Percentiles rank a stretch among this genome's conserved stretches.
These are phyloP conservation scores for Phytopythium ostracodes DNA, from an alignment of 352 stramenopile genomes.

Conservation along the genomic window DNA sequence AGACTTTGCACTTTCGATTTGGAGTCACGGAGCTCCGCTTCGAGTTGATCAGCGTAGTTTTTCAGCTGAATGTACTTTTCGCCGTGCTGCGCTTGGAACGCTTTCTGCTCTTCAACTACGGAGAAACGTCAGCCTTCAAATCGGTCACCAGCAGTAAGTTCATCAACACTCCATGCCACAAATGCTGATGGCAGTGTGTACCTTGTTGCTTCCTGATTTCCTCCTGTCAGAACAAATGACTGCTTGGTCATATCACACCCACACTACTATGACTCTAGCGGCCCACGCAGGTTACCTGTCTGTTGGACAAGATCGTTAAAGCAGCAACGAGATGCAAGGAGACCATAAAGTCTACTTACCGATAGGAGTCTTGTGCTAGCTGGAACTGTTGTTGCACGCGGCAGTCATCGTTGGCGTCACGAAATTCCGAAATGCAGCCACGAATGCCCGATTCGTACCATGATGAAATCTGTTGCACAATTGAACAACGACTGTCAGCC, in stretches of 20 bases:
- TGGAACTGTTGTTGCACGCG: conserved; percentile 54
- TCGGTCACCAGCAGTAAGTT: background rate
- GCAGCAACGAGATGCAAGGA: background rate
- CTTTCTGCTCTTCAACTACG: conserved; percentile 75
- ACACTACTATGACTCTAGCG: background rate
- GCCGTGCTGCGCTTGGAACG: conserved; percentile 73
- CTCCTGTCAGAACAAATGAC: conserved; percentile 30
- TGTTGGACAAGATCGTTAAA: conserved; percentile 17
- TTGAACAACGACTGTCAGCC: conserved; percentile 3
- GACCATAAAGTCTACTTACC: conserved; percentile 22
- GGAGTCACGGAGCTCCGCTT: conserved; percentile 76
- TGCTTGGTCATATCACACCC: background rate
- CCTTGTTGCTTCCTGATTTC: conserved; percentile 73
- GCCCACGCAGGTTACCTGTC: conserved; percentile 33
- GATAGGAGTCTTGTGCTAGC: conserved; percentile 76
- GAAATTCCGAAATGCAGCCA: background rate
- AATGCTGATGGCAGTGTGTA: conserved; percentile 12
- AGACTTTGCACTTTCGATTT: conserved; percentile 75
- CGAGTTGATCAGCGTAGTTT: conserved; percentile 78
- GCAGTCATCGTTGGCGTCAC: conserved; percentile 2
- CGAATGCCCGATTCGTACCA: conserved; percentile 26
- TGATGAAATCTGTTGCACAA: conserved; percentile 56
- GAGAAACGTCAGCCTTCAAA: background rate
- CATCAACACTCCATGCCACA: background rate
- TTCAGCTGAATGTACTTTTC: conserved; percentile 89